Conservation (phyloP, 148 eudicot species). For the Beta vulgaris region DNA sequence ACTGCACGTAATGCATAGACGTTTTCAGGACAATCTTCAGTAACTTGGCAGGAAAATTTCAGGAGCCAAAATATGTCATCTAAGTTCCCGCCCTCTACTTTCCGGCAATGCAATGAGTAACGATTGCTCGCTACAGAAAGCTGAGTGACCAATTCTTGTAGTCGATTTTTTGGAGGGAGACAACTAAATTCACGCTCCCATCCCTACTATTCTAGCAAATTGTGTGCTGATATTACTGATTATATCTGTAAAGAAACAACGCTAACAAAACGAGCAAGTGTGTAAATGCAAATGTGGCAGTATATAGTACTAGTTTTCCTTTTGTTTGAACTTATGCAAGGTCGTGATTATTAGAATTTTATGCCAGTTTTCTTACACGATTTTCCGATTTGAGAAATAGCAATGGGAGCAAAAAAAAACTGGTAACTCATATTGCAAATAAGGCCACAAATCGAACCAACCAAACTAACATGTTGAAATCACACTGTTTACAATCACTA, state of each 20-base stretch:
- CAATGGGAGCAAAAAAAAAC: neutral
- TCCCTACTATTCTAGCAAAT: slow-evolving; percentile 3
- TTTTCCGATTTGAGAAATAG: neutral
- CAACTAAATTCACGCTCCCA: neutral
- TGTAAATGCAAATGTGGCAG: slow-evolving; percentile 21
- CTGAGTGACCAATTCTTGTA: slow-evolving; percentile 7
- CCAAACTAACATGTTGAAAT: slow-evolving; percentile 24
- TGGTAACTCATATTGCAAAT: slow-evolving; percentile 1
- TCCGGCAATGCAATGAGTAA: slow-evolving; percentile 25
- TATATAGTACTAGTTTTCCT: slow-evolving; percentile 12
- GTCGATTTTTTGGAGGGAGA: slow-evolving; percentile 14
- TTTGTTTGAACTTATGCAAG: neutral
- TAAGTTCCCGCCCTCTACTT: slow-evolving; percentile 17
- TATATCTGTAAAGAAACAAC: slow-evolving; percentile 21
- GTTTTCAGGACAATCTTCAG: neutral
- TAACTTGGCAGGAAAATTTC: slow-evolving; percentile 13
- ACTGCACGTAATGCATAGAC: slow-evolving; percentile 37
- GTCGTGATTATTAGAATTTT: neutral
- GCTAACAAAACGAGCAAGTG: slow-evolving; percentile 7
- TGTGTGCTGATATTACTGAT: slow-evolving; percentile 17
- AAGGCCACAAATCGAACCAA: slow-evolving; percentile 24
- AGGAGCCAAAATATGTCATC: slow-evolving; percentile 20
- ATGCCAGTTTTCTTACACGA: neutral
- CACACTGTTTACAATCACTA: slow-evolving; percentile 31
- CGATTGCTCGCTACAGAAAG: slow-evolving; percentile 13